A percentile compares a stretch with the other conserved stretches of the same genome.
Evolutionary conservation across 495 filamentous ascomycete genomes (phyloP).

Genomic region (Trichodelitschia bisporula): DNA sequence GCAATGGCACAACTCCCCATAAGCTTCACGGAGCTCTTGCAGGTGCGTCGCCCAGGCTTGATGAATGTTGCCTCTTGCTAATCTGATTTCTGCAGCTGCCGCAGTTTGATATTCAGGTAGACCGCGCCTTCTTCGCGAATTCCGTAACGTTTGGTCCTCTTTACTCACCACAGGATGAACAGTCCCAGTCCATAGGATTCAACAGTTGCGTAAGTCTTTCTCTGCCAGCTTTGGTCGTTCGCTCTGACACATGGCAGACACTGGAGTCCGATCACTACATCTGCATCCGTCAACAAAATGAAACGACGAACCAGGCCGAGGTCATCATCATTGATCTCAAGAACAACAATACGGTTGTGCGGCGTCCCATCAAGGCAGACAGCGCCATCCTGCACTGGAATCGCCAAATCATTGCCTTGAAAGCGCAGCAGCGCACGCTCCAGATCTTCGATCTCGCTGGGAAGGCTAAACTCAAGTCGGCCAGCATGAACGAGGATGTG

Average conservation of each 20-base stretch:
- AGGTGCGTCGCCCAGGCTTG: slow-evolving; percentile 22
- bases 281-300: slow-evolving; percentile 80
- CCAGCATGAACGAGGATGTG: slow-evolving; percentile 89
- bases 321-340: slow-evolving; percentile 95
- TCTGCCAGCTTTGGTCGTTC: slow-evolving; percentile 2
- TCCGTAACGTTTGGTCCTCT: slow-evolving; percentile 1
- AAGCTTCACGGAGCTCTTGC: slow-evolving; percentile 82
- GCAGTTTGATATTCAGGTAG: slow-evolving; percentile 57
- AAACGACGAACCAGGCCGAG: slow-evolving; percentile 57
- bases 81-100: slow-evolving; percentile 28
- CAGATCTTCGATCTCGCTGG: slow-evolving; percentile 89
- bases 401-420: slow-evolving; percentile 85
- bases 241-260: slow-evolving; percentile 31
- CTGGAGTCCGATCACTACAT: slow-evolving; percentile 91
- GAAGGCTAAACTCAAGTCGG: slow-evolving; percentile 84
- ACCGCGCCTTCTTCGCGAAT: slow-evolving; percentile 16
- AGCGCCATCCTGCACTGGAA: slow-evolving; percentile 99
- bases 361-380: slow-evolving; percentile 93
- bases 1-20: slow-evolving; percentile 62
- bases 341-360: slow-evolving; percentile 76
- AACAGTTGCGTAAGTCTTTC: slow-evolving; percentile 65
- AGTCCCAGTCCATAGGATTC: slow-evolving; percentile 78
- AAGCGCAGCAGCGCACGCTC: slow-evolving; percentile 72
- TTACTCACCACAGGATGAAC: slow-evolving; percentile 1
- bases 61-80: slow-evolving; percentile 6